These are phyloP conservation scores for Camelina neglecta DNA, from an alignment of 345 rosid genomes.

Conservation along the genomic window DNA sequence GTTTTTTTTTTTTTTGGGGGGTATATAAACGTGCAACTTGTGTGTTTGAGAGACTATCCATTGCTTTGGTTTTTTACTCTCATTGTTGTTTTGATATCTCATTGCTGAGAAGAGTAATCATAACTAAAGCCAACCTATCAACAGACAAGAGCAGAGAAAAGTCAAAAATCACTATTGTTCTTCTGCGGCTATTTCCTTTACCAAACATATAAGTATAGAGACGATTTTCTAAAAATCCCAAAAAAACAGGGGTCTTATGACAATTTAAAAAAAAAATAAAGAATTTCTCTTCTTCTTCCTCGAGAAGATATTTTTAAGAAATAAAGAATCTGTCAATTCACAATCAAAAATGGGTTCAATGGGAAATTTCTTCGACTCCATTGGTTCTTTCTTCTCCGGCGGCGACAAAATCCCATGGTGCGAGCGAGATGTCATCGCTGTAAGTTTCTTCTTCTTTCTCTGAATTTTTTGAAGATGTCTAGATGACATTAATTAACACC, in stretches of 20 bases:
- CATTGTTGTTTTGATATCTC: not conserved
- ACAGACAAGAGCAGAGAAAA: not conserved
- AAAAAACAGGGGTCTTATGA: not conserved
- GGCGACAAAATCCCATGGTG: constrained; percentile 88
- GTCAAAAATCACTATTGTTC: not conserved
- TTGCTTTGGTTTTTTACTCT: not conserved
- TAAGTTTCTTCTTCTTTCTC: constrained; percentile 41
- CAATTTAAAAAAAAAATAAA: not conserved
- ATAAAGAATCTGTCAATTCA: too few relatives aligned
- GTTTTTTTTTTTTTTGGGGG: not conserved
- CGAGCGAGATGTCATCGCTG: constrained; percentile 71
- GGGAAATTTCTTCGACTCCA: constrained; percentile 53
- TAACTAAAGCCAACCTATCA: too few relatives aligned
- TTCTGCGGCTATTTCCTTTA: not conserved
- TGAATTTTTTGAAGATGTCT: not conserved
- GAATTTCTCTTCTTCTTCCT: not conserved
- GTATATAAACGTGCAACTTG: too few relatives aligned
- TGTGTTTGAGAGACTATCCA: too few relatives aligned
- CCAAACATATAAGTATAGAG: not conserved
- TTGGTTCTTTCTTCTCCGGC: constrained; percentile 68
- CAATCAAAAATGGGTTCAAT: constrained; percentile 33
- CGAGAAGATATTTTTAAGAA: too few relatives aligned
- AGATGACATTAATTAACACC: too few relatives aligned
- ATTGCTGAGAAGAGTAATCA: not conserved
- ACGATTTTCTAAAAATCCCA: not conserved